Base-by-base conservation (phyloP, 2,329 filamentous ascomycete genomes). In the Bisporella sp. region DNA sequence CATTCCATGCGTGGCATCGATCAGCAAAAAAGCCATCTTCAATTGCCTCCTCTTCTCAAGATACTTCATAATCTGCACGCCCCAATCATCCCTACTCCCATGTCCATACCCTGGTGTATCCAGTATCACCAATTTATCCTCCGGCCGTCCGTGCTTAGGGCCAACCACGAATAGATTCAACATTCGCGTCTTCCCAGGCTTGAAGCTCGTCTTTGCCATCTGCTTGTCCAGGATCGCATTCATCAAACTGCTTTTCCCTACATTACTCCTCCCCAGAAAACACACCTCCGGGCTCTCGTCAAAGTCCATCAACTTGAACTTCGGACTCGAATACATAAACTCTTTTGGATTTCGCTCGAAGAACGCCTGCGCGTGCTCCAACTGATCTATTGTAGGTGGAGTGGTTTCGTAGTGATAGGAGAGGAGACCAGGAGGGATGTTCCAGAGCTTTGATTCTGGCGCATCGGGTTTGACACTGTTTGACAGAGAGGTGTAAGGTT, bases 21-120 rank as follows among this genome's bases (percentile, higher is more conserved):
- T 68, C 2, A 88, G 72, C 37, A 89, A 66, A 59, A 85, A 88
- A 0, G 77, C 78, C 48, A 81, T 57, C 64, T 70, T 64, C 59
- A 78, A 57, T 69, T 87, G 79, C 60, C 76, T 81, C 54, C 84
- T 72, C 41, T 72, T 71, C 55, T 73, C 70, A 32, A 89, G 64
- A 66, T 85, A 87, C 64, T 85, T 86, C 70, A 86, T 72, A 53
- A 86, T 84, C 64, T 87, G 79, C 29, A 66, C 62, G 0, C 84
- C 84, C 82, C 84, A 87, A 58, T 79, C 77, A 6, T 71, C 65
- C 33, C 75, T 68, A 60, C 78, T 81, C 1, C 76, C 82, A 50
- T 78, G 74, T 4, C 84, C 84, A 61, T 88, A 88, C 0, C 84
- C 84, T 1, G 84, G 85, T 77, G 85, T 85, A 64, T 89, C 84